Evolutionary conservation across 2,329 filamentous ascomycete genomes (phyloP).

Genomic region (Epichloe hybrida): DNA sequence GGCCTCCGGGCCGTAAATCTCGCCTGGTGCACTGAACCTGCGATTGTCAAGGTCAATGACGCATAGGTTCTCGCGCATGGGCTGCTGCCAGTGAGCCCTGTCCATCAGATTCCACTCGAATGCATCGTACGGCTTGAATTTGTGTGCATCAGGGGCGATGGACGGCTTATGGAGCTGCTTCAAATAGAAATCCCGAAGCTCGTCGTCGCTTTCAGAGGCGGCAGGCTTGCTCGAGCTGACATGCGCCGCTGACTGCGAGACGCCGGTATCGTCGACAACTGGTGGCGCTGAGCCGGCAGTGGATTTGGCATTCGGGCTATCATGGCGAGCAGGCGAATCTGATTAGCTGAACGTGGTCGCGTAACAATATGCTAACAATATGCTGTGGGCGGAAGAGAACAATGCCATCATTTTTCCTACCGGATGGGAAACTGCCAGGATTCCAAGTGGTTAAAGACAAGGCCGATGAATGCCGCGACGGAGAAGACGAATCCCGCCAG

Average conservation of each 20-base stretch:
- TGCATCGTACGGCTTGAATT: slow-evolving; percentile 19
- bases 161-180: slow-evolving; percentile 19
- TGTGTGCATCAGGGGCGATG: slow-evolving; percentile 12
- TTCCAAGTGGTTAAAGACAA: slow-evolving; percentile 21
- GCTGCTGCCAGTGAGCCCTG: slow-evolving; percentile 17
- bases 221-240: neutral
- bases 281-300: neutral
- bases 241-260: neutral
- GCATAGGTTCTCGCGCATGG: slow-evolving; percentile 26
- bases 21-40: slow-evolving; percentile 20
- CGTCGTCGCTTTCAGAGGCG: neutral
- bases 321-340: neutral
- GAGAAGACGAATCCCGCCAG: slow-evolving; percentile 19
- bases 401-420: slow-evolving; percentile 5
- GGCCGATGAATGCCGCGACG: slow-evolving; percentile 17
- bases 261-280: neutral
- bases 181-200: slow-evolving; percentile 20
- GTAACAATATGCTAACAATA: neutral
- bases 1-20: slow-evolving; percentile 20
- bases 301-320: neutral
- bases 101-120: slow-evolving; percentile 19
- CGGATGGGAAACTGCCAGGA: slow-evolving; percentile 12
- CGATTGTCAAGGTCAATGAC: slow-evolving; percentile 33
- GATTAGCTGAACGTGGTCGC: neutral
- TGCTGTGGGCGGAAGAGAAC: neutral